Base-by-base conservation (phyloP, 2,329 filamentous ascomycete species). In the Hirsutella rhossiliensis region DNA sequence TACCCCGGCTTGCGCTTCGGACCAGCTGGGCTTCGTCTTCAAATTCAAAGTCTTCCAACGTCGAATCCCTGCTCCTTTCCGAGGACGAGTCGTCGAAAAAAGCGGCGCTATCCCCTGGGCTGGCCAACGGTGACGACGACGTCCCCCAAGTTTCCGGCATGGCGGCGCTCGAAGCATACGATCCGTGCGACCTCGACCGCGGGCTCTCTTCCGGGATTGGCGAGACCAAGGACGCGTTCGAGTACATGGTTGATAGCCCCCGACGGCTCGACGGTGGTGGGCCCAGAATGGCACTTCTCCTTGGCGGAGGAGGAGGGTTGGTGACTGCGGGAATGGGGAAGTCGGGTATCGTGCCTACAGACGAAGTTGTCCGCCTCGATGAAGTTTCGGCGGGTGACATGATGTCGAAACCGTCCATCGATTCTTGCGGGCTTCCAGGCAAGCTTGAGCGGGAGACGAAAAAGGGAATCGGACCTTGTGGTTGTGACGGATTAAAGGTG, bases 141-240 rank as follows among this genome's bases (percentile, higher is more conserved):
- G 62, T 57, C 5, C 69, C 73, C 76, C 82, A 87, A 51, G 69
- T 78, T 18, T 78, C 75, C 1, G 84, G 83, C 58, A 87, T 84
- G 1, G 76, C 82, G 31, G 78, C 75, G 52, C 82, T 87, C 3
- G 84, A 87, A 19, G 78, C 83, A 54, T 77, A 82, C 0, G 84
- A 87, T 27, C 70, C 69, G 55, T 78, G 74, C 1, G 78, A 78
- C 43, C 70, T 65, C 4, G 71, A 66, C 20, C 72, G 67, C 0
- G 75, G 71, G 49, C 72, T 76, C 56, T 88, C 84, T 59, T 88
- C 84, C 1, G 80, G 81, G 43, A 89, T 88, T 0, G 84, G 83
- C 0, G 84, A 84, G 23, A 88, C 82, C 47, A 73, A 82, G 0
- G 82, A 84, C 12, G 69, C 63, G 50, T 72, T 75, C 3, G 81